Evolutionary conservation across 106 monocot genomes (phyloP), one percentile per base, ranked within the genome.

Genomic region (Ottelia alismoides): DNA sequence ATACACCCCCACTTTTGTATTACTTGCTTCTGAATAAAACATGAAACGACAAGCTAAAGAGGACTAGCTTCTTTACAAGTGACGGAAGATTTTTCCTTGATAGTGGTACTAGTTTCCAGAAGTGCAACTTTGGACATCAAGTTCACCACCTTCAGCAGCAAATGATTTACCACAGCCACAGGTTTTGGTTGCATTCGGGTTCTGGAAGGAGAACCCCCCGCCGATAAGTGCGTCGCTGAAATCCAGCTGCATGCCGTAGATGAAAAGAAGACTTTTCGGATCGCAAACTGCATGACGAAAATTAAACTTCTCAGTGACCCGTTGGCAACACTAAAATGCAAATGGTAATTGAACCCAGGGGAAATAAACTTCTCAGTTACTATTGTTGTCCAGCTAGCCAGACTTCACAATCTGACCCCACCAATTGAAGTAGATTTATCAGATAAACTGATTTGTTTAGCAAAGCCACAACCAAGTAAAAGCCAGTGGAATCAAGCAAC

Each of bases 141-240:
- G 10, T 6, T 43, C 40, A 6, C 16, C 10, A 43, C 10, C 16
- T 43, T 16, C 40, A 43, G 40, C 40, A 10, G 90, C 76, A 28
- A 98, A 98, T 25, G 96, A 98, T 72, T 98, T 98, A 0, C 89
- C 96, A 63, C 96, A 98, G 11, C 96, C 79, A 23, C 96, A 98
- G 1, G 96, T 98, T 66, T 98, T 79, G 9, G 85, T 77, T 7
- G 96, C 96, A 52, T 98, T 98, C 18, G 96, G 96, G 55, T 98
- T 98, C 70, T 85, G 80, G 61, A 98, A 98, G 12, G 89, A 72
- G 70, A 98, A 98, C 20, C 96, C 96, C 1, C 96, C 96, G 5
- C 96, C 96, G 20, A 98, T 89, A 19, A 98, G 82, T 3, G 89
- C 84, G 45, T 98, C 96, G 27, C 89, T 98, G 67, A 76, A 98